Base-by-base conservation (phyloP, 768 basidiomycete genomes). In the Scleroderma citrinum region DNA sequence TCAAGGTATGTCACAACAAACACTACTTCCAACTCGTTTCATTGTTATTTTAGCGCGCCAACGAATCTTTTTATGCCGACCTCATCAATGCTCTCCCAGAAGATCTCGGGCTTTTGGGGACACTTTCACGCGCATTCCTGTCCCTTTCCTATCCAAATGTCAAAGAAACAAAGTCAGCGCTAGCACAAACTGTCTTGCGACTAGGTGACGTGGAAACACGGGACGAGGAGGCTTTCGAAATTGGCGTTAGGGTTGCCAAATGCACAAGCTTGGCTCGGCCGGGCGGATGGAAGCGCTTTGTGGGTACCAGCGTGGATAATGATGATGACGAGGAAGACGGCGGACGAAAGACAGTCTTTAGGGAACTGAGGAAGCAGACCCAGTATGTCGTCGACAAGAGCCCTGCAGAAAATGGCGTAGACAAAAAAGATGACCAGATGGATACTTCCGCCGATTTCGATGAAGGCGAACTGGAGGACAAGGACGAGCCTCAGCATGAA, bases 241-340 rank as follows among this genome's bases (percentile, higher is more conserved):
- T 97, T 48, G 65, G 69, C 10, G 74, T 97, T 53, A 85, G 85
- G 59, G 75, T 81, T 19, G 84, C 81, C 55, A 97, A 97, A 68
- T 85, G 83, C 46, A 93, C 91, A 0, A 79, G 85, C 21, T 59
- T 80, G 19, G 76, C 78, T 3, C 72, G 80, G 30, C 83, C 91
- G 0, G 84, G 86, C 46, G 66, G 81, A 29, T 85, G 87, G 81
- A 94, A 92, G 69, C 62, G 76, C 66, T 32, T 59, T 72, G 46
- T 70, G 76, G 53, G 57, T 66, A 54, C 60, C 52, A 26, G 59
- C 63, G 7, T 60, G 6, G n/a, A 60, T n/a, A 67, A 60, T 16
- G 66, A 57, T n/a, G 68, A 57, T 11, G 54, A 51, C 14, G 60
- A 63, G 37, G 54, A 38, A 16, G 59, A 64, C 3, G 56, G 61